Base-by-base conservation (phyloP, 2,329 filamentous ascomycete species). In the Triangularia setosa region DNA sequence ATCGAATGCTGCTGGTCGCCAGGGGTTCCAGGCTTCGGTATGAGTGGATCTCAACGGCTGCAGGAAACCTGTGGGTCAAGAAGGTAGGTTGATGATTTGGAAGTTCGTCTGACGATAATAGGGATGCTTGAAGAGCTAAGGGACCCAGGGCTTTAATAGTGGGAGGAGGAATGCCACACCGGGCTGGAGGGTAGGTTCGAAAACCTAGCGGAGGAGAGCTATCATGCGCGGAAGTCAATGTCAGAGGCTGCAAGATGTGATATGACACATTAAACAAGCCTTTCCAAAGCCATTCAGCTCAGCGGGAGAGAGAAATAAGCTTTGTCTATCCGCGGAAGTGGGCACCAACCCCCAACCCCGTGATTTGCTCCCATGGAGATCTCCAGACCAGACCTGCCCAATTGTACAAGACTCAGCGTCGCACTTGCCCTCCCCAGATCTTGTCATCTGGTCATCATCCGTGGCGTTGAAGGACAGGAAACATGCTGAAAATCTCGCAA, bases 231-330 rank as follows among this genome's bases (percentile, higher is more conserved):
- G n/a, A 23, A 60, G 33, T 60, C 24, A 21, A 27, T 33, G 14
- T 25, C 8, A 12, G 24, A 56, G 18, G 55, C 24, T 60, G 25
- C 40, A 53, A 44, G 16, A 53, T 60, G 35, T 40, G 58, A 52
- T 33, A 18, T 53, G 35, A 18, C 58, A 48, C 40, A 21, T 60
- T n/a, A 21, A 18, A 40, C 58, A 60, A 60, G 58, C 35, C 24
- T 40, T 52, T 44, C 7, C 27, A 30, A 53, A 60, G 58, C 35
- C 24, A 24, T 52, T 27, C 23, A 53, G 25, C 18, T 28, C 35
- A 44, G 35, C 25, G 58, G 58, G 11, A 60, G 40, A 28, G 33
- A 52, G 58, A 60, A 60, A 60, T 53, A 60, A 60, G 58, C 58
- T 60, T 60, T 60, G 14, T 18, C 14, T 21, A 30, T 33, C 35